Percentiles rank a stretch among this genome's conserved stretches.
Conservation (phyloP, 2,329 filamentous ascomycete genomes). For the Penicillium sp. region DNA sequence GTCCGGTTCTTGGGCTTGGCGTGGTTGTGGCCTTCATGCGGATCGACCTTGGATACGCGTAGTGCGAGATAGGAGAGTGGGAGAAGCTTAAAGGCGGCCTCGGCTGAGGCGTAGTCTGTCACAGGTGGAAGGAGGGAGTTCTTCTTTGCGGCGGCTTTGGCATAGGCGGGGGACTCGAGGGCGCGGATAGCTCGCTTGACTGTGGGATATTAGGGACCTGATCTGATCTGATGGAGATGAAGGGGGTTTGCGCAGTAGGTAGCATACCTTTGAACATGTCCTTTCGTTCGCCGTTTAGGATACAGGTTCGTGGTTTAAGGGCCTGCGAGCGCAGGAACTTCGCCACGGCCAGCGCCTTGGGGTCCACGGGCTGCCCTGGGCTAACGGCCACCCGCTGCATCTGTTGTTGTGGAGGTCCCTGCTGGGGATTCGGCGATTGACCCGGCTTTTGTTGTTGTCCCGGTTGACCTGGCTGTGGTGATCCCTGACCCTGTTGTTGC, state of each 20-base stretch:
- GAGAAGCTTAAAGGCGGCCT: slow-evolving; percentile 92
- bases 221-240: background rate
- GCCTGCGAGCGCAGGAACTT: slow-evolving; percentile 82
- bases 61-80: slow-evolving; percentile 92
- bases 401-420: slow-evolving; percentile 34
- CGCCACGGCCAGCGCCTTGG: slow-evolving; percentile 83
- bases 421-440: slow-evolving; percentile 25
- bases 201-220: slow-evolving; percentile 36
- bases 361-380: slow-evolving; percentile 69
- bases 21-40: slow-evolving; percentile 72
- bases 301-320: slow-evolving; percentile 85
- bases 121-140: slow-evolving; percentile 86
- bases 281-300: slow-evolving; percentile 93
- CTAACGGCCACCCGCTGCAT: slow-evolving; percentile 51
- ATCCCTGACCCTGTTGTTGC: slow-evolving; percentile 39
- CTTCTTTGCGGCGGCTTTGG: slow-evolving; percentile 79
- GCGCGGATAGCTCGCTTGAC: slow-evolving; percentile 95
- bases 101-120: slow-evolving; percentile 81
- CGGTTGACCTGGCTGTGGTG: slow-evolving; percentile 38
- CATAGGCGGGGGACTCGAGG: slow-evolving; percentile 83
- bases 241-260: background rate
- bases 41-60: slow-evolving; percentile 80
- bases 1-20: slow-evolving; percentile 71
- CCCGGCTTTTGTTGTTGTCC: slow-evolving; percentile 40
- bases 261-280: slow-evolving; percentile 89